A percentile compares a stretch with the other conserved stretches of the same genome.
Conservation (phyloP, 1,139 yeast species). For the Maudiozyma humilis region DNA sequence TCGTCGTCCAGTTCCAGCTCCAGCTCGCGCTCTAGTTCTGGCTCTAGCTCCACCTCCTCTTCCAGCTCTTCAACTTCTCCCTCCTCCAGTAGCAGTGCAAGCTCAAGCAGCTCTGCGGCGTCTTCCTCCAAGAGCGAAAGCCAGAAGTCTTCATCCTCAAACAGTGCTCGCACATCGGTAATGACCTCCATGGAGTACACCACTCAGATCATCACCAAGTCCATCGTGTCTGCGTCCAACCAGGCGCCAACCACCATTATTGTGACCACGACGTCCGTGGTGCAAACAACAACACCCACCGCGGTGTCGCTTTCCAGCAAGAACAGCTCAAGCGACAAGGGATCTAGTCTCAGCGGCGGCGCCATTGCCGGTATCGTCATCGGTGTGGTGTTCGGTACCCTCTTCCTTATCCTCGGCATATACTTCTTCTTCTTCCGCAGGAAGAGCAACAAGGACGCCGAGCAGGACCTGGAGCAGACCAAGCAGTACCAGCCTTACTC, state of each 20-base stretch:
- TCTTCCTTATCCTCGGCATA: slow-evolving; percentile 31
- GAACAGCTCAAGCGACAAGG: slow-evolving; percentile 10
- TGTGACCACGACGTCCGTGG: slow-evolving; percentile 11
- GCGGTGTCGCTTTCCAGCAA: slow-evolving; percentile 7
- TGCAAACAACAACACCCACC: slow-evolving; percentile 11
- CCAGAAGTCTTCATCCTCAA: slow-evolving; percentile 1
- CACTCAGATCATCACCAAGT: slow-evolving; percentile 4
- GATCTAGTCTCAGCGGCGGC: slow-evolving; percentile 41
- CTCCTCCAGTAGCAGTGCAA: slow-evolving; percentile 1
- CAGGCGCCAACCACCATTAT: slow-evolving; percentile 13
- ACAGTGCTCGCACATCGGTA: slow-evolving; percentile 15
- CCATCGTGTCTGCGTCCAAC: slow-evolving; percentile 9
- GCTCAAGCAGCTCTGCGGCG: slow-evolving; percentile 3
- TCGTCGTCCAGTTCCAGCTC: neutral
- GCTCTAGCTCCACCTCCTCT: slow-evolving; percentile 4
- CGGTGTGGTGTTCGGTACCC: slow-evolving; percentile 50
- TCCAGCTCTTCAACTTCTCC: neutral
- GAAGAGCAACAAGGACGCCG: slow-evolving; percentile 23
- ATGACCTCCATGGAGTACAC: slow-evolving; percentile 10
- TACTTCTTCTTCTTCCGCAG: slow-evolving; percentile 41
- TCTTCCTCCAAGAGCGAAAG: slow-evolving; percentile 7
- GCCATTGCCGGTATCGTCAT: slow-evolving; percentile 69
- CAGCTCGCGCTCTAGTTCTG: slow-evolving; percentile 7
- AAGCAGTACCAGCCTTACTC: slow-evolving; percentile 32
- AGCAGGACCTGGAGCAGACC: slow-evolving; percentile 22